Base-by-base conservation (phyloP, 2,329 filamentous ascomycete genomes). In the Paramyrothecium roridum region DNA sequence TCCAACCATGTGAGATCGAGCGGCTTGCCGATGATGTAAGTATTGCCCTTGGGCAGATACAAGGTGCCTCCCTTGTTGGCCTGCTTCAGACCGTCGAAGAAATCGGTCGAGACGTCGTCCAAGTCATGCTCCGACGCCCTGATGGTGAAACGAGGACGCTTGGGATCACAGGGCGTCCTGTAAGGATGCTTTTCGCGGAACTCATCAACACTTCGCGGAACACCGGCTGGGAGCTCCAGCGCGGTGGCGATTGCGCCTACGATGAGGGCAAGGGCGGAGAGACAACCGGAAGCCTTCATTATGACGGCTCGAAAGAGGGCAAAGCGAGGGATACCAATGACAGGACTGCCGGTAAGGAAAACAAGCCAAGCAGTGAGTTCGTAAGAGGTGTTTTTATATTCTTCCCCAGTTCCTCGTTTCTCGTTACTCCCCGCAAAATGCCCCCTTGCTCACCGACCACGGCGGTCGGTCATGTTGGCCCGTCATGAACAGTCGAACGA, bases 21-120 rank as follows among this genome's bases (percentile, higher is more conserved):
- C 3, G 62, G 59, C 51, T 64, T 64, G 37, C 62, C 62, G 47
- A 64, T 64, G 23, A 64, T 55, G 52, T 59, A 64, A 2, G 57
- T 64, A 20, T 63, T 54, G 1, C 62, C 62, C 45, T 64, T 55
- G 10, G 61, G 58, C 1, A 64, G 52, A 20, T 64, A 60, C 11
- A 64, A 56, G 12, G 62, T 64, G 11, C 62, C 62, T 8, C 62
- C 62, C 21, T 54, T 56, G 48, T 64, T 62, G 2, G 62, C 62
- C 47, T 61, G 59, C 52, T 63, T 60, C 19, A 64, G 48, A 7
- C 62, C 62, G 45, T 59, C 61, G 17, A 57, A 53, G 45, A 64
- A 64, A 17, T 63, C 62, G 2, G 57, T 52, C 2, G 62, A 63
- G 3, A 64, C 33, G 52, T 64, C 62, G 50, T 64, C 62, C 1